Percentiles rank a stretch among this genome's conserved stretches.
Evolutionary conservation across 352 stramenopile genomes (phyloP).

Genomic region (Phytopythium kandeliae): DNA sequence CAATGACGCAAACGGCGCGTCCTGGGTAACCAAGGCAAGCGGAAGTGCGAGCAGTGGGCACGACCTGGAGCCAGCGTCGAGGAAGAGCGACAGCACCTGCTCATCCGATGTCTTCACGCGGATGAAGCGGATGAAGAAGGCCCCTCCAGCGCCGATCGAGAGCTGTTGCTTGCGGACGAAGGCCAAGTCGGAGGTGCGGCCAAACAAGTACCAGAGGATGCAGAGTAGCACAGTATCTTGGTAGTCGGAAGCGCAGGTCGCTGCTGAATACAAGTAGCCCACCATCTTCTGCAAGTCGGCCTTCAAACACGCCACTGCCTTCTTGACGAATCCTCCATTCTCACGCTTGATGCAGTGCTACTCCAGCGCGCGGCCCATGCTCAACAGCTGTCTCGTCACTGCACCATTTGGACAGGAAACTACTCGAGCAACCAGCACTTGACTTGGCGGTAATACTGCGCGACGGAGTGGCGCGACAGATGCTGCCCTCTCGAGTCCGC

Average conservation of each 20-base stretch:
- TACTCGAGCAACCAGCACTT: too few relatives aligned
- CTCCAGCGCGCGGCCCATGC: too few relatives aligned
- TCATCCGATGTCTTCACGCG: constrained; percentile 22
- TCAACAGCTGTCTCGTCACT: too few relatives aligned
- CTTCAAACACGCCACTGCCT: constrained; percentile 27
- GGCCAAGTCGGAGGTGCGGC: constrained; percentile 16
- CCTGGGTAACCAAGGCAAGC: constrained; percentile 13
- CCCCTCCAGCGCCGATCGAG: constrained; percentile 7
- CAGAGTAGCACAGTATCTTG: constrained; percentile 22
- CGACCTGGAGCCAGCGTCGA: constrained; percentile 10
- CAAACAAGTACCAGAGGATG: constrained; percentile 32
- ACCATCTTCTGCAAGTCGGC: constrained; percentile 11
- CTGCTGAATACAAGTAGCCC: constrained; percentile 18
- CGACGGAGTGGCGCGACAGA: too few relatives aligned
- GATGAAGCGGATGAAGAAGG: constrained; percentile 22
- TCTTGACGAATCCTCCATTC: constrained; percentile 17
- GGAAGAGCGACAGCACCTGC: constrained; percentile 23
- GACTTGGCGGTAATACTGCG: too few relatives aligned
- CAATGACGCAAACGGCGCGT: constrained; percentile 6
- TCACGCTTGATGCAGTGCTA: constrained; percentile 18
- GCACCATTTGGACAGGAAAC: too few relatives aligned
- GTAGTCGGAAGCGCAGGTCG: constrained; percentile 13
- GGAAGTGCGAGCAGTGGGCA: constrained; percentile 16
- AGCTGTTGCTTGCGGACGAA: constrained; percentile 20
- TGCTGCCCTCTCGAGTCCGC: too few relatives aligned